Percentiles rank a stretch among this genome's conserved stretches.
phyloP scores from a whole-genome alignment of 1,284 basidiomycete genomes.

The Malassezia psittaci region DNA sequence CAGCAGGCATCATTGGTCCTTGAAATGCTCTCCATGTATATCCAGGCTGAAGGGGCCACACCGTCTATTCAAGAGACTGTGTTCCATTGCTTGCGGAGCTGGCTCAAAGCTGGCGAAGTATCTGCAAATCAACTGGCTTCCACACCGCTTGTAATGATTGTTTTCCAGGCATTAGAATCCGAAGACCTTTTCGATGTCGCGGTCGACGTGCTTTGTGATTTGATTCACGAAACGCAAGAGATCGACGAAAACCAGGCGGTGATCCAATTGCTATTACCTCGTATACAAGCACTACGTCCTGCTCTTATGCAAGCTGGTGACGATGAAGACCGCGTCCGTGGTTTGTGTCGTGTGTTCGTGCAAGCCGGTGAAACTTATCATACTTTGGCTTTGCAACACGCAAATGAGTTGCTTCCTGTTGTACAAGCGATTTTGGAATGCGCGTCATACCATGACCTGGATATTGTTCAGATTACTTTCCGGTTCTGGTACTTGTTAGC shows the following conservation, averaged over 20 bases:
- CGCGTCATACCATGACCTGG: constrained; percentile 82
- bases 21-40: constrained; percentile 74
- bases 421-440: constrained; percentile 91
- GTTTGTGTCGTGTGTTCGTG: constrained; percentile 79
- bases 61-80: constrained; percentile 68
- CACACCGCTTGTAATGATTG: constrained; percentile 69
- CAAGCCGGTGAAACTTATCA: constrained; percentile 95
- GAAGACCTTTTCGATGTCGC: constrained; percentile 84
- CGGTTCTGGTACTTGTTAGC: constrained; percentile 81
- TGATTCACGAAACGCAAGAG: constrained; percentile 97
- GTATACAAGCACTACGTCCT: constrained; percentile 28
- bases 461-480: constrained; percentile 95
- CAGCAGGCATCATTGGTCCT: constrained; percentile 65
- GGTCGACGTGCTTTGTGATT: constrained; percentile 80
- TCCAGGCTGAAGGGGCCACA: constrained; percentile 79
- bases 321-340: constrained; percentile 78
- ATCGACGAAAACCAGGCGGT: constrained; percentile 83
- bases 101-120: constrained; percentile 82
- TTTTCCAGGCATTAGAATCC: constrained; percentile 35
- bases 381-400: constrained; percentile 74
- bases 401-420: constrained; percentile 79
- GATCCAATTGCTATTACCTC: constrained; percentile 74
- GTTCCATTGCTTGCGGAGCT: constrained; percentile 76
- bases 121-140: constrained; percentile 58
- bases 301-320: constrained; percentile 39